Base-by-base conservation (phyloP, 805 yeast genomes). In the Starmerella etchellsii region DNA sequence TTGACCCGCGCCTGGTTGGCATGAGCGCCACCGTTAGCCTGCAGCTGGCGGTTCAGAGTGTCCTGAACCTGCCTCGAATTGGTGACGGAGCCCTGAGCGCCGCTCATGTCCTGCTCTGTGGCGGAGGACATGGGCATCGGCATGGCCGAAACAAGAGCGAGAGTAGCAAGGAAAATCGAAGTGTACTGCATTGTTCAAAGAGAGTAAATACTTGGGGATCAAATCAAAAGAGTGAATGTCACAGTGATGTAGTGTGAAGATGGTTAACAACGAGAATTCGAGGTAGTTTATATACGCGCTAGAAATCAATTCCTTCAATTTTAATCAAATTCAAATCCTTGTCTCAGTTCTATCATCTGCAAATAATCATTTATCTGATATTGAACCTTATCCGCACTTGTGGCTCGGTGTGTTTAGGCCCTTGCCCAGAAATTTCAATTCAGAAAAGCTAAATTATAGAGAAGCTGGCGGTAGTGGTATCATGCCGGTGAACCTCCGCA, bases 21-120 rank as follows among this genome's bases (percentile, higher is more conserved):
- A 31, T 47, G 51, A 14, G 36, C 36, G 9, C 43, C 40, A 24
- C 25, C 37, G 28, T 24, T 22, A 16, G 41, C n/a, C 38, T 35
- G 32, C 37, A 50, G 37, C 44, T 44, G 51, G 31, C 33, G 31
- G 47, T 39, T 44, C 37, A 46, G 26, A 16, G 43, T 46, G 31
- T 42, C 46, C 39, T 41, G 44, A 19, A 47, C 51, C 43, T 49
- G 52, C 21, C 36, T 44, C 26, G 37, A 34, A 44, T 48, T 49
- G 31, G 43, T 39, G 31, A 52, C 30, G 21, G 52, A 20, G 35
- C 50, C 49, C 40, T 41, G 28, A 13, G 29, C 22, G 22, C 52
- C 53, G 29, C 44, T 25, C 39, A 44, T 41, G 27, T 44, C 39
- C 23, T 37, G 33, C 24, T 29, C 31, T n/a, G 25, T 31, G 15